Conservation (phyloP, 2,329 filamentous ascomycete species). For the Hymenoscyphus scutula region DNA sequence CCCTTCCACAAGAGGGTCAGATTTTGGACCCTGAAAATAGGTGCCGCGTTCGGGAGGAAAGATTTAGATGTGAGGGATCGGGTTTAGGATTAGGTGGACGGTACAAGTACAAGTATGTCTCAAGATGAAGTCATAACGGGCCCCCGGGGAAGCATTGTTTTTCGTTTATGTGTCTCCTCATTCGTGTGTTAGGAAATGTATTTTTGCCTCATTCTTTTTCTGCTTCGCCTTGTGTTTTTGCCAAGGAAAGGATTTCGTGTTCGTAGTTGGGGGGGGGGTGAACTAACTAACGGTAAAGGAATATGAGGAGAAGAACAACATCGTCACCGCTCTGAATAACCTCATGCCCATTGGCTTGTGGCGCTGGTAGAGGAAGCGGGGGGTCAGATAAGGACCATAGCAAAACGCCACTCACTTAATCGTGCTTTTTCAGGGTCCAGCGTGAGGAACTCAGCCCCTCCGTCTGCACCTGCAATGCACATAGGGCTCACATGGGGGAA, state of each 20-base stretch:
- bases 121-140: background rate
- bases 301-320: background rate
- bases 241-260: background rate
- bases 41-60: background rate
- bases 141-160: background rate
- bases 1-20: background rate
- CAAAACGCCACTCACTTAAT: background rate
- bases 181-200: background rate
- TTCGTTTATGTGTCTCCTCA: too few relatives aligned
- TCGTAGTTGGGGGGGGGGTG: background rate
- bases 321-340: background rate
- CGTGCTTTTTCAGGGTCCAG: background rate
- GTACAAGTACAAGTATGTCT: too few relatives aligned
- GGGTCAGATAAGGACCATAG: background rate
- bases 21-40: conserved; percentile 2
- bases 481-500: background rate
- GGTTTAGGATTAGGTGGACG: background rate
- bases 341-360: background rate
- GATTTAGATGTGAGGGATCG: background rate
- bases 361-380: background rate
- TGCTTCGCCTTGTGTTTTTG: background rate
- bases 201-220: background rate
- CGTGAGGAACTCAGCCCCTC: background rate
- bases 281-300: background rate
- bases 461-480: background rate